Base-by-base conservation (phyloP, 257 asterid genomes). In the Solanum acaule region DNA sequence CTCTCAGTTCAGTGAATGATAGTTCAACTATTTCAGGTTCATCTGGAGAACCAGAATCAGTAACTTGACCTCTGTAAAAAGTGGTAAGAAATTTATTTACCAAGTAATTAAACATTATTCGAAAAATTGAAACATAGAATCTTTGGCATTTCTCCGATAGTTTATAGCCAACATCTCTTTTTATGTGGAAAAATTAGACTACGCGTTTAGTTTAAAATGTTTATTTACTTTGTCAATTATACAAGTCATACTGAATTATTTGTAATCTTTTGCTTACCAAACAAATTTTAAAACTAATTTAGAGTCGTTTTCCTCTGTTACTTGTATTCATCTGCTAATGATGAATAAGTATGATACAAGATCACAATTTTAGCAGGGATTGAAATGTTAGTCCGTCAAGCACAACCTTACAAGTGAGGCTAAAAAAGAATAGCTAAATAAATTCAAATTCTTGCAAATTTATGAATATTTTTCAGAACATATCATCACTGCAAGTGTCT, bases 1-100 rank as follows among this genome's bases (percentile, higher is more conserved):
- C 99, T 93, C 99, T 94, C 46, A 96, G 91, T 88, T 97, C 99
- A 9, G 98, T 95, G 91, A 94, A 96, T 42, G 99, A 94, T 65
- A 97, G 94, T 63, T 92, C 93, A 72, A 93, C 89, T 79, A 95
- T 87, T 85, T 91, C 91, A 56, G 93, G 92, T 89, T 95, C 95
- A 23, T 85, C 91, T 10, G 94, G 71, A 87, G 93, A 77, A 52
- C 83, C 87, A 15, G 77, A 68, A 31, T 92, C 65, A 78, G 61
- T 88, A 29, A 29, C 86, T 73, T 40, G 91, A 91, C 91, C 93
- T 93, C 98, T 96, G 94, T 83, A 83, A 91, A 89, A 67, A 82
- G 86, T 77, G 68, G 63, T 68, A 67, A 82, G 38, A 52, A 44
- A 87, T 68, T 84, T 76, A 87, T 73, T 76, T 44, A 79, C 1